Evolutionary conservation across 1,284 basidiomycete genomes (phyloP).

Genomic region (Cutaneotrichosporon arboriforme): DNA sequence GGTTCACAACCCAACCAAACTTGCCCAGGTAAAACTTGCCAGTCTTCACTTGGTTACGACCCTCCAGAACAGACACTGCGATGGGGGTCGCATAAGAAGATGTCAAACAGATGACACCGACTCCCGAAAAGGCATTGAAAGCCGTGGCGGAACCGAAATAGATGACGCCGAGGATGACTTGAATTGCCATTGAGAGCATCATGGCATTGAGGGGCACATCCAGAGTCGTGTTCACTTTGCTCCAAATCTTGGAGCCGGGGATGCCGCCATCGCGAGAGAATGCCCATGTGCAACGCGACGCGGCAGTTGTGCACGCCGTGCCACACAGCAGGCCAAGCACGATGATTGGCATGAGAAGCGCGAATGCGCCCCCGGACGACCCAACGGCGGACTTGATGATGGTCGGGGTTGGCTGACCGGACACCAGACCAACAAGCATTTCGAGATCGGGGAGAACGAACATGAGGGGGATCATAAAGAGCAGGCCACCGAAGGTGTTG

Average conservation of each 20-base stretch:
- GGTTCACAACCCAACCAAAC: constrained; percentile 44
- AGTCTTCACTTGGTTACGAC: constrained; percentile 36
- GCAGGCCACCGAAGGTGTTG: constrained; percentile 31
- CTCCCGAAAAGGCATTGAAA: constrained; percentile 44
- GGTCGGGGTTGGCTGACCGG: constrained; percentile 48
- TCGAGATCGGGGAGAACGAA: constrained; percentile 48
- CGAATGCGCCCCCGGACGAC: constrained; percentile 45
- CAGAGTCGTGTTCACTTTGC: constrained; percentile 40
- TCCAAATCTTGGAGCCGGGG: constrained; percentile 43
- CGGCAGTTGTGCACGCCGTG: constrained; percentile 41
- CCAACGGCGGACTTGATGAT: constrained; percentile 48
- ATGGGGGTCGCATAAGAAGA: constrained; percentile 47
- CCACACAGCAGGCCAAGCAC: constrained; percentile 48
- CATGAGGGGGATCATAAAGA: constrained; percentile 47
- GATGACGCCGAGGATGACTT: constrained; percentile 46
- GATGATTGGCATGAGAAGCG: constrained; percentile 46
- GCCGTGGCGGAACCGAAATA: constrained; percentile 44
- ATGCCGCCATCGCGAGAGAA: constrained; percentile 50
- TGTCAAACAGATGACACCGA: constrained; percentile 42
- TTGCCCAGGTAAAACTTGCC: constrained; percentile 42
- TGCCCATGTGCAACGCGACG: constrained; percentile 39
- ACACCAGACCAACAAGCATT: constrained; percentile 40
- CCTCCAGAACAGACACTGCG: constrained; percentile 41
- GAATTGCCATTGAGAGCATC: constrained; percentile 45
- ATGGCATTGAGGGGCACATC: constrained; percentile 49